These are phyloP conservation scores for Ehretia macrophylla DNA, from an alignment of 257 asterid genomes.

Conservation along the genomic window DNA sequence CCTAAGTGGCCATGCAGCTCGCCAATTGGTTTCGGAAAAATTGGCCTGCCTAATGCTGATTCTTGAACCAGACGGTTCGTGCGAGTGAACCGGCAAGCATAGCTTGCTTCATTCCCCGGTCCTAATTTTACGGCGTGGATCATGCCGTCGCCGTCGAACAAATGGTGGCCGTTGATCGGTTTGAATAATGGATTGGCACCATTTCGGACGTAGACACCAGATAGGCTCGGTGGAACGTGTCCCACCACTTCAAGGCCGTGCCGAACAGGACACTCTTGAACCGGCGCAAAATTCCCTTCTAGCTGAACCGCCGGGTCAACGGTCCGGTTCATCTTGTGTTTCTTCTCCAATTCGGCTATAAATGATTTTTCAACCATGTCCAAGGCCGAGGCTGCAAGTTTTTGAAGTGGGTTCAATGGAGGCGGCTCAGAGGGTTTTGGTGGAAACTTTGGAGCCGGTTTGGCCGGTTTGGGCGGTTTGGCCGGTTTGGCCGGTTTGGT, in stretches of 20 bases:
- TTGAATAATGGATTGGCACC: conserved; percentile 50
- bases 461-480: too few relatives aligned
- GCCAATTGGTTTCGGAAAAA: conserved; percentile 59
- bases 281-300: conserved; percentile 58
- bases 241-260: conserved; percentile 48
- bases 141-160: conserved; percentile 73
- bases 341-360: conserved; percentile 26
- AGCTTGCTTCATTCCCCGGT: conserved; percentile 33
- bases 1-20: conserved; percentile 64
- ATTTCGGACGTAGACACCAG: conserved; percentile 52
- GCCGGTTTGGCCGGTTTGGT: conserved; percentile 4
- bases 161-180: conserved; percentile 57
- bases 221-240: conserved; percentile 32
- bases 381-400: conserved; percentile 35
- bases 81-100: conserved; percentile 49
- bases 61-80: conserved; percentile 47
- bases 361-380: conserved; percentile 40
- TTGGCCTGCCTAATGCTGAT: conserved; percentile 36
- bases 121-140: conserved; percentile 46
- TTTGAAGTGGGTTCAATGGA: conserved; percentile 49
- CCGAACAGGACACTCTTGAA: conserved; percentile 50
- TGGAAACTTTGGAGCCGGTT: conserved; percentile 3
- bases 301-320: conserved; percentile 57
- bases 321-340: conserved; percentile 33
- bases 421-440: neutral